Evolutionary conservation across 306 rosid species (phyloP).

Genomic region (Abrus precatorius): DNA sequence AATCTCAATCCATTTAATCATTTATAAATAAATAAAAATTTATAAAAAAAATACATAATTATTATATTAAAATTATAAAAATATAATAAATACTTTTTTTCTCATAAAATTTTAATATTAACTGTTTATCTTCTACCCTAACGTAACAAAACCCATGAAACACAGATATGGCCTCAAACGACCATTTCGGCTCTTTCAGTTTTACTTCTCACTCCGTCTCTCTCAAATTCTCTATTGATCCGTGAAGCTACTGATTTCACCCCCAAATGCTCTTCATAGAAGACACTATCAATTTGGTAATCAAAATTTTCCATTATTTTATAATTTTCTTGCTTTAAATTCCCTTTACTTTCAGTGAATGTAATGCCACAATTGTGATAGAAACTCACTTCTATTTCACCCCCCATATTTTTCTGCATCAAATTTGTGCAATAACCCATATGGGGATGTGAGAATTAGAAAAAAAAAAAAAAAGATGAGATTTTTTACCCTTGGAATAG

Average conservation of each 20-base stretch:
- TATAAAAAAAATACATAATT: too few relatives aligned
- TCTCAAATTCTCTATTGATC: not conserved
- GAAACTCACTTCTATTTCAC: not conserved
- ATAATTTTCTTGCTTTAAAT: not conserved
- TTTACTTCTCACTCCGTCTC: not conserved
- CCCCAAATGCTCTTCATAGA: slow-evolving; percentile 11
- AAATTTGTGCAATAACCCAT: slow-evolving; percentile 22
- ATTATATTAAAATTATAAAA: too few relatives aligned
- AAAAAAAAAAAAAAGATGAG: slow-evolving; percentile 34
- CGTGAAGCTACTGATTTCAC: slow-evolving; percentile 14
- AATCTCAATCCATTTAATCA: too few relatives aligned
- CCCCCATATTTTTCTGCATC: not conserved
- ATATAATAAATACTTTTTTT: too few relatives aligned
- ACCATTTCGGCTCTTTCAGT: not conserved
- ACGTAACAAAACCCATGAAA: too few relatives aligned
- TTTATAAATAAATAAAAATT: too few relatives aligned
- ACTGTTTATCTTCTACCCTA: too few relatives aligned
- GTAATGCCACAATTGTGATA: not conserved
- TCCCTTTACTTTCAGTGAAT: not conserved
- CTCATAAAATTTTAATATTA: too few relatives aligned
- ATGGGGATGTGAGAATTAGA: slow-evolving; percentile 27
- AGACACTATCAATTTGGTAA: slow-evolving; percentile 31
- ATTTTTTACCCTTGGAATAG: slow-evolving; percentile 33
- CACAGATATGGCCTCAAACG: not conserved
- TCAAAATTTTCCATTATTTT: not conserved